phyloP scores from a whole-genome alignment of 2,329 filamentous ascomycete genomes.

The Scolecobasidium constrictum region DNA sequence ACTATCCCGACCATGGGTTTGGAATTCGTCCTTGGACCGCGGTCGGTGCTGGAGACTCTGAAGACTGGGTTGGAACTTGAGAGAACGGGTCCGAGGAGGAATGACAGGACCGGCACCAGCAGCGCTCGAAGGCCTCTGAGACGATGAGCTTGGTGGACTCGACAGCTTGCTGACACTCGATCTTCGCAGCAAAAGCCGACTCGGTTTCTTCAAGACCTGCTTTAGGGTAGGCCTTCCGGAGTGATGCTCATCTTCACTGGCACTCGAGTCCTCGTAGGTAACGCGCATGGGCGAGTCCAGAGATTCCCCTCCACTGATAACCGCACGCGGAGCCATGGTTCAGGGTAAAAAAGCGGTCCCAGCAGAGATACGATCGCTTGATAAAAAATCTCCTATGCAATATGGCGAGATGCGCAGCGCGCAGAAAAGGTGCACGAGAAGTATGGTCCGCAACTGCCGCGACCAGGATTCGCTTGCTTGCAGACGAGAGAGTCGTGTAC shows the following conservation, averaged over 20 bases:
- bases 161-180: neutral
- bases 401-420: neutral
- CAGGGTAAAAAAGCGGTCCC: neutral
- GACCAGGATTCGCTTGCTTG: neutral
- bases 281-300: constrained; percentile 8
- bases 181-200: neutral
- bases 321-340: constrained; percentile 5
- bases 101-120: too few relatives aligned
- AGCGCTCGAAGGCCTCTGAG: neutral
- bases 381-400: neutral
- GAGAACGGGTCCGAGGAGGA: too few relatives aligned
- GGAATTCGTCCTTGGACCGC: neutral
- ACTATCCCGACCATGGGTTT: neutral
- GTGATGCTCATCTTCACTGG: constrained; percentile 7
- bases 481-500: neutral
- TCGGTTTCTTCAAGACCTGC: constrained; percentile 1
- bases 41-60: neutral
- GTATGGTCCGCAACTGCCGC: neutral
- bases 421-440: neutral
- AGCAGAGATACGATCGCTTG: neutral
- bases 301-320: constrained; percentile 6
- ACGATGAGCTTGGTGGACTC: neutral
- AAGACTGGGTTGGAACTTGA: neutral
- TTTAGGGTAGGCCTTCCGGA: neutral
- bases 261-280: constrained; percentile 2